A percentile compares a stretch with the other conserved stretches of the same genome.
These are phyloP conservation scores for Monosporascus sp. DNA, from an alignment of 2,329 filamentous ascomycete species.

Conservation along the genomic window DNA sequence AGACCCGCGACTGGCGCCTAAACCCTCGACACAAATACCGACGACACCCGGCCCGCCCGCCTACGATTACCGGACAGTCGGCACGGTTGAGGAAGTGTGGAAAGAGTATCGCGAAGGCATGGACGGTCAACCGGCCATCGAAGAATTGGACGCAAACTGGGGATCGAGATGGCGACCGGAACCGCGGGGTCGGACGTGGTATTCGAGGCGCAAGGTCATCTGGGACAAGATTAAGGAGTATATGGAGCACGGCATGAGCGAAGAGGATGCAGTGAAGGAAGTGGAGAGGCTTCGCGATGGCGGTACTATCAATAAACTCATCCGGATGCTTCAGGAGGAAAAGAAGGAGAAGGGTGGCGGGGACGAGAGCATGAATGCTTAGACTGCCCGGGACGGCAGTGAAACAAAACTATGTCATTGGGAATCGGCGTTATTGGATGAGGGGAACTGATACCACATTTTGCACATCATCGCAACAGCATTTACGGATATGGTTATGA, in stretches of 20 bases:
- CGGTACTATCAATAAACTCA: conserved; percentile 32
- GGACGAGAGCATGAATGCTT: conserved; percentile 21
- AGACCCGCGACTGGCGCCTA: conserved; percentile 18
- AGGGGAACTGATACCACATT: not conserved
- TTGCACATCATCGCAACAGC: not conserved
- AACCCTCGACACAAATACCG: conserved; percentile 20
- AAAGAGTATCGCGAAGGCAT: conserved; percentile 31
- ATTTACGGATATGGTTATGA: not conserved
- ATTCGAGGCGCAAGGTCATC: conserved; percentile 33
- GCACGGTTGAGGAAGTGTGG: conserved; percentile 32
- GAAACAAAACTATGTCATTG: conserved; percentile 5
- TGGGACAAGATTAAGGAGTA: conserved; percentile 34
- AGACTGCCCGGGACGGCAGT: conserved; percentile 11
- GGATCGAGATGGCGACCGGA: conserved; percentile 33
- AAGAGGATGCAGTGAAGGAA: conserved; percentile 29
- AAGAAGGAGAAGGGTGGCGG: conserved; percentile 27
- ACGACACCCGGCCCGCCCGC: conserved; percentile 26
- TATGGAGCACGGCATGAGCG: conserved; percentile 29
- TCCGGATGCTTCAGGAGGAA: conserved; percentile 30
- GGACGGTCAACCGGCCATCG: conserved; percentile 30
- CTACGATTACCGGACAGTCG: conserved; percentile 29
- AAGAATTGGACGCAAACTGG: conserved; percentile 29
- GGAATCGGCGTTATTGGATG: not conserved
- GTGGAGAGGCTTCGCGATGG: conserved; percentile 31
- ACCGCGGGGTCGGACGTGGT: conserved; percentile 32